phyloP scores from a whole-genome alignment of 495 filamentous ascomycete species.

The Margaritispora aquatica region DNA sequence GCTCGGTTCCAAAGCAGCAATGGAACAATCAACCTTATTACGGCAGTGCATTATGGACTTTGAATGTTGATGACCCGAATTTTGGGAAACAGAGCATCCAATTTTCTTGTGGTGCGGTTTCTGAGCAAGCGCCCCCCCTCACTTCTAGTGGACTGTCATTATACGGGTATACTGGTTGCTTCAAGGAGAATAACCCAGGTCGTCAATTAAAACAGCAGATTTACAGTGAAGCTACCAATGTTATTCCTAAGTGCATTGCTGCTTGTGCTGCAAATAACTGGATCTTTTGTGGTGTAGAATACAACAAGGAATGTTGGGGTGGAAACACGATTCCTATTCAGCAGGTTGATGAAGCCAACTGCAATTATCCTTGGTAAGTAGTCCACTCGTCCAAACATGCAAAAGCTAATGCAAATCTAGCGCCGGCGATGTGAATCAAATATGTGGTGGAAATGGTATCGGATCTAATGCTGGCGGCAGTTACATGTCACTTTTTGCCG shows the following conservation, averaged over 20 bases:
- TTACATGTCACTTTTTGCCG: conserved; percentile 32
- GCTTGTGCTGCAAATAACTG: conserved; percentile 31
- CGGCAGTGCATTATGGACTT: conserved; percentile 34
- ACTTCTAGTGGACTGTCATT: conserved; percentile 25
- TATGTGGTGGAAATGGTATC: conserved; percentile 34
- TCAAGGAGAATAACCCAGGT: conserved; percentile 34
- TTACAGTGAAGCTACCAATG: conserved; percentile 30
- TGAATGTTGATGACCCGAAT: conserved; percentile 39
- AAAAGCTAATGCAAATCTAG: background rate
- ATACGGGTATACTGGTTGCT: conserved; percentile 37
- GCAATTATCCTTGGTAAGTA: conserved; percentile 28
- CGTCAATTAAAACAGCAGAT: conserved; percentile 32
- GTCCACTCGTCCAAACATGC: background rate
- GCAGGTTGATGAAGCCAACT: conserved; percentile 29
- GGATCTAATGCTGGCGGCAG: conserved; percentile 23
- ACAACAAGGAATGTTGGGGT: conserved; percentile 44
- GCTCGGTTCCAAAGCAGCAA: conserved; percentile 39
- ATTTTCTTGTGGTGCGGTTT: conserved; percentile 31
- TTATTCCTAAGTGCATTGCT: conserved; percentile 29
- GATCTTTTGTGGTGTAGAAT: conserved; percentile 44
- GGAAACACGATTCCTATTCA: conserved; percentile 17
- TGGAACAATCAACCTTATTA: conserved; percentile 37
- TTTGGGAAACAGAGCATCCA: conserved; percentile 35
- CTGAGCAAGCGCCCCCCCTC: conserved; percentile 33
- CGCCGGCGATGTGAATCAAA: conserved; percentile 28